Evolutionary conservation across 177 flowering plant species (phyloP).

Genomic region (Vitis hybrid): DNA sequence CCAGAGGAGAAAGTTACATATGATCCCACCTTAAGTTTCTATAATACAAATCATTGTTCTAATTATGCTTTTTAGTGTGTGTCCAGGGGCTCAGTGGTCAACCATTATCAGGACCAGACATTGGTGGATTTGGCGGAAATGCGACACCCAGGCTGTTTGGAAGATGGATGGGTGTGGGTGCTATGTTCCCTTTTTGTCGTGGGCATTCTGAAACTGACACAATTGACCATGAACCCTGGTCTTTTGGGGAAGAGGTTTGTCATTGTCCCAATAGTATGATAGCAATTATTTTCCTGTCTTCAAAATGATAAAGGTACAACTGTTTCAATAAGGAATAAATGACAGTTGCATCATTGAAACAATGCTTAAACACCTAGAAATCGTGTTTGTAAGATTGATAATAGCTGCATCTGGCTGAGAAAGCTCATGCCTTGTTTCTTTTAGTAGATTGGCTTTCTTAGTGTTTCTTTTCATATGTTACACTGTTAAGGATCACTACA

Average conservation of each 20-base stretch:
- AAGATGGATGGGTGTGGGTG: constrained; percentile 83
- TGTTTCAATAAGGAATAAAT: background rate
- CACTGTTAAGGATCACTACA: no score
- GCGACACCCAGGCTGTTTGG: constrained; percentile 90
- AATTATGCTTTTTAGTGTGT: background rate
- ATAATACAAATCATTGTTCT: background rate
- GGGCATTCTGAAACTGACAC: constrained; percentile 68
- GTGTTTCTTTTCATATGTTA: no score
- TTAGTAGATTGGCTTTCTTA: no score
- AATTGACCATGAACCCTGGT: constrained; percentile 93
- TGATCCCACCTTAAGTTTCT: background rate
- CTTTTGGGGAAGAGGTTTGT: constrained; percentile 88
- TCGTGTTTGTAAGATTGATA: no score
- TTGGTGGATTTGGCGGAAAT: constrained; percentile 88
- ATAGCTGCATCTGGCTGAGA: no score
- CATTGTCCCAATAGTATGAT: background rate
- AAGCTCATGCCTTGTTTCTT: no score
- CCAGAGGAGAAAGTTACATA: background rate
- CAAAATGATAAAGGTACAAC: background rate
- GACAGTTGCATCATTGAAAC: background rate
- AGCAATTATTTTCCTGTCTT: background rate
- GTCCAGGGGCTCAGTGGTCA: constrained; percentile 88
- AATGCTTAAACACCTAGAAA: background rate
- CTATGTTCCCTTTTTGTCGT: constrained; percentile 85
- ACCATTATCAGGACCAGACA: constrained; percentile 88